These are phyloP conservation scores for Akebia trifoliata DNA, from an alignment of 164 flowering plant species.

Conservation along the genomic window DNA sequence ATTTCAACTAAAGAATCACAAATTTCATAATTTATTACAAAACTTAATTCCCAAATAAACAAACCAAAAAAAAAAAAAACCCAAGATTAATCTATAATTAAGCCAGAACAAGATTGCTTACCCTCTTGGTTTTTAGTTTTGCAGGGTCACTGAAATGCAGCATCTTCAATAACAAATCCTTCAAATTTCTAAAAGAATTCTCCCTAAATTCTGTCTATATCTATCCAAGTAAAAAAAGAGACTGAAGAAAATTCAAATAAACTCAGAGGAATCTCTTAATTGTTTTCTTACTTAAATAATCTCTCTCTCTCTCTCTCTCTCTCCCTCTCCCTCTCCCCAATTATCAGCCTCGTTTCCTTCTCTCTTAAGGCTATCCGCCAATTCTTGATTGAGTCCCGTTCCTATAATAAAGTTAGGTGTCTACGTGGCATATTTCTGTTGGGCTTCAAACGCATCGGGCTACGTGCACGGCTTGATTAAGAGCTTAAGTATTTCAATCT, in stretches of 20 bases:
- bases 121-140: conserved; percentile 49
- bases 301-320: conserved; percentile 12
- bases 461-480: too few relatives aligned
- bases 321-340: neutral
- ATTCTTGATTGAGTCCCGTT: too few relatives aligned
- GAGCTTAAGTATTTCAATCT: too few relatives aligned
- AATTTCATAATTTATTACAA: too few relatives aligned
- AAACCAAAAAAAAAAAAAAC: neutral
- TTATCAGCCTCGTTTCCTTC: neutral
- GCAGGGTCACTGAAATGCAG: conserved; percentile 36
- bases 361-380: too few relatives aligned
- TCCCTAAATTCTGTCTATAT: neutral
- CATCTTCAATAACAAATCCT: conserved; percentile 30
- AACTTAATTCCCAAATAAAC: neutral
- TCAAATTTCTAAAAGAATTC: neutral
- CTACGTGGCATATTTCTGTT: too few relatives aligned
- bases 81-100: neutral
- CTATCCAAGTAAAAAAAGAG: neutral
- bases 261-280: conserved; percentile 13
- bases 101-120: conserved; percentile 12
- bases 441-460: too few relatives aligned
- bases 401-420: too few relatives aligned
- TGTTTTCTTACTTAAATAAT: conserved; percentile 15
- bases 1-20: too few relatives aligned
- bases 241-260: neutral